phyloP scores from a whole-genome alignment of 768 basidiomycete species.

The Russula foetens region DNA sequence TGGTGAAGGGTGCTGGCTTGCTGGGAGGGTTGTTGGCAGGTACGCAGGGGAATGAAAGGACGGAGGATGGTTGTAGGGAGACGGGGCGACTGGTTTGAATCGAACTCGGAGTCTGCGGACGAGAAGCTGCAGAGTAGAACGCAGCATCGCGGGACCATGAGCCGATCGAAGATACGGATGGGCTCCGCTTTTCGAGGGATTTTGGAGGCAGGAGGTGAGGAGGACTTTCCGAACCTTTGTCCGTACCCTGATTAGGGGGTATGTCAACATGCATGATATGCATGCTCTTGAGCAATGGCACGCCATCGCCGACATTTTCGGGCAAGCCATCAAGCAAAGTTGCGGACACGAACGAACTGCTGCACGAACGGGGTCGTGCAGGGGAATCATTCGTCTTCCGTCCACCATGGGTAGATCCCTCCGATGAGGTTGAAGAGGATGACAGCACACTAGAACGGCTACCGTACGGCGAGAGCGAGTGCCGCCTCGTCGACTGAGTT shows the following conservation, averaged over 20 bases:
- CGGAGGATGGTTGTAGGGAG: not conserved
- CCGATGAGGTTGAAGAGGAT: conserved; percentile 15
- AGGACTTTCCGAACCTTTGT: not conserved
- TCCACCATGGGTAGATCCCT: not conserved
- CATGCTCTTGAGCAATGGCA: conserved; percentile 11
- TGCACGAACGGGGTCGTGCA: conserved; percentile 10
- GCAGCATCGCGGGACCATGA: conserved; percentile 14
- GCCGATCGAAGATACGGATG: conserved; percentile 6
- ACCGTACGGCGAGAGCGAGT: conserved; percentile 5
- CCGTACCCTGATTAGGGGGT: not conserved
- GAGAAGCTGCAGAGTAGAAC: conserved; percentile 11
- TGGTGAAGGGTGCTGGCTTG: not conserved
- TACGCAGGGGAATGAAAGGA: conserved; percentile 1
- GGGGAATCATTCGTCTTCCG: not conserved
- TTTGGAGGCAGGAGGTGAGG: not conserved
- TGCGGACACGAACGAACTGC: conserved; percentile 14
- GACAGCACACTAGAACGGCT: conserved; percentile 14
- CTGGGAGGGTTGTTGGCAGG: not conserved
- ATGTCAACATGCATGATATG: conserved; percentile 15
- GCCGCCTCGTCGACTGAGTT: not conserved
- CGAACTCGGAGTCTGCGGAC: conserved; percentile 14
- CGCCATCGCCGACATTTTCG: not conserved
- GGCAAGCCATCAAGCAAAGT: conserved; percentile 1
- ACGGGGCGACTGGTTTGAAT: conserved; percentile 8
- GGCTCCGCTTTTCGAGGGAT: conserved; percentile 6